Conservation (phyloP, 306 rosid genomes). For the Quercus berberidifolia region DNA sequence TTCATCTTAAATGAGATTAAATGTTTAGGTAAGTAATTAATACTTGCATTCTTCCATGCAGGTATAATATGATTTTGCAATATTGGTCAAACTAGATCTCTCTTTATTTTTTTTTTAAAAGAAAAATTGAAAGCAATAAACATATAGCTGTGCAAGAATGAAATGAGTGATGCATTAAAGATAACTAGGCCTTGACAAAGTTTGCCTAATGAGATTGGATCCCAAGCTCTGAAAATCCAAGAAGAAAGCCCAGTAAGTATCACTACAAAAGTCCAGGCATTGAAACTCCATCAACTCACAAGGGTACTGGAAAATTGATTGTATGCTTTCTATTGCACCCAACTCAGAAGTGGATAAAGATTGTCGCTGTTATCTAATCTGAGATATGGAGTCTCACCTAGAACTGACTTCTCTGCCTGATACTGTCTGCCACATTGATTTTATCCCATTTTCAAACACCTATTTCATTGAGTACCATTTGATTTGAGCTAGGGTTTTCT, state of each 20-base stretch:
- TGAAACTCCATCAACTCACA: background rate
- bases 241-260: background rate
- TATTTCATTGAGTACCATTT: too few relatives aligned
- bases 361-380: too few relatives aligned
- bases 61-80: background rate
- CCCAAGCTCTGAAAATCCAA: background rate
- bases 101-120: background rate
- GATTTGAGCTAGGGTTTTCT: too few relatives aligned
- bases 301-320: background rate
- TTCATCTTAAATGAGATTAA: background rate
- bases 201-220: background rate
- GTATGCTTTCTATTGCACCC: background rate
- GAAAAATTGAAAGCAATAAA: background rate
- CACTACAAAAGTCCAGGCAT: background rate
- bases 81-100: background rate
- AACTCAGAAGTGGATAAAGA: too few relatives aligned
- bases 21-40: background rate
- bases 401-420: too few relatives aligned
- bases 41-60: background rate
- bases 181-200: background rate
- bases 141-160: background rate
- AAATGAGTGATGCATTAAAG: background rate
- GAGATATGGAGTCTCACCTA: too few relatives aligned
- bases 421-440: too few relatives aligned
- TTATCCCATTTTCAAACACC: too few relatives aligned